These are phyloP conservation scores for Lecanicillium sp. DNA, from an alignment of 2,329 filamentous ascomycete genomes.

Conservation along the genomic window DNA sequence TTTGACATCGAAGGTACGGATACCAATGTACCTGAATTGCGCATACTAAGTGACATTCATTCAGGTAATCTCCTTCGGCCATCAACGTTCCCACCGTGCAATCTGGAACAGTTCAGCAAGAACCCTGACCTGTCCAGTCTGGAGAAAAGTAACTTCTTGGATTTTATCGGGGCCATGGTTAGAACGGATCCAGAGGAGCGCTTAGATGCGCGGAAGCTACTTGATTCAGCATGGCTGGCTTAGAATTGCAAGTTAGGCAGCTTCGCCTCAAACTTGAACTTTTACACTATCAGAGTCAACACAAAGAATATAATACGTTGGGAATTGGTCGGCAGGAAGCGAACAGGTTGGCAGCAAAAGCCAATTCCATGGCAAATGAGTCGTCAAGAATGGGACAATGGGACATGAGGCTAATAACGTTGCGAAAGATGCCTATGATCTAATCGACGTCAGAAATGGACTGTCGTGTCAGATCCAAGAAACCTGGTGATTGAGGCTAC, in stretches of 20 bases:
- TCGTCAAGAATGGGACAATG: no score
- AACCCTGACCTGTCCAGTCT: slow-evolving; percentile 1
- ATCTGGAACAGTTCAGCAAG: slow-evolving; percentile 8
- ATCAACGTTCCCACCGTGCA: slow-evolving; percentile 8
- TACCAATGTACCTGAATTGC: not conserved
- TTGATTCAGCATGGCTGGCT: slow-evolving; percentile 8
- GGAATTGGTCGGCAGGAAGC: no score
- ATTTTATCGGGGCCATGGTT: slow-evolving; percentile 10
- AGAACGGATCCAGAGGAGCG: slow-evolving; percentile 8
- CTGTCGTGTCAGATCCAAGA: no score
- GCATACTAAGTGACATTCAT: not conserved
- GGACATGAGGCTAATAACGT: no score
- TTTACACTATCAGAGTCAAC: no score
- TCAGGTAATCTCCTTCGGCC: slow-evolving; percentile 10
- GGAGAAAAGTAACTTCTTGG: slow-evolving; percentile 9
- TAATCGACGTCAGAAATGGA: no score
- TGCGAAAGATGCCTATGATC: no score
- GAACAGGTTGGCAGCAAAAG: no score
- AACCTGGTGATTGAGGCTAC: no score
- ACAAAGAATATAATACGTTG: no score
- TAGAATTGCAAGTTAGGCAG: not conserved
- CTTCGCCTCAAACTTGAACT: no score
- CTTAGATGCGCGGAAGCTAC: slow-evolving; percentile 8
- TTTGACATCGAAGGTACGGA: slow-evolving; percentile 9
- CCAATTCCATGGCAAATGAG: no score